Percentiles rank a stretch among this genome's conserved stretches.
Conservation (phyloP, 2,329 filamentous ascomycete species). For the Chaetomium sp. region DNA sequence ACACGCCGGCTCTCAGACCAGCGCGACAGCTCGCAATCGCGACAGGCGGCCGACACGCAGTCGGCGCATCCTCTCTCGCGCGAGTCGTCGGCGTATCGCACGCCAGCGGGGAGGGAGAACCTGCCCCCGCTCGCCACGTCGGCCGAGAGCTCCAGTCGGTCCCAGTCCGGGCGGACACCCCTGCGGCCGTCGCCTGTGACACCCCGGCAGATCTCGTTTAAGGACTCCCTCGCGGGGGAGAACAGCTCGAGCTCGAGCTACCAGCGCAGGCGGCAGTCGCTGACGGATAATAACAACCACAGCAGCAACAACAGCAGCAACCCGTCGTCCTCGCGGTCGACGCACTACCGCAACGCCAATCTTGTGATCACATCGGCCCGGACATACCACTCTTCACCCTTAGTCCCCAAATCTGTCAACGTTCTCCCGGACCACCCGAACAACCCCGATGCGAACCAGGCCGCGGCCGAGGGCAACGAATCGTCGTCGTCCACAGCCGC, state of each 20-base stretch:
- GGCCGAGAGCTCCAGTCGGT: constrained; percentile 32
- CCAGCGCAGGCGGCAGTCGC: constrained; percentile 37
- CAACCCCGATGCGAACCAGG: constrained; percentile 36
- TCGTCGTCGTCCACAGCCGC: constrained; percentile 84
- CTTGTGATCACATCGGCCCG: constrained; percentile 35
- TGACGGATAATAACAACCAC: constrained; percentile 38
- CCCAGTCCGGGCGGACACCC: constrained; percentile 29
- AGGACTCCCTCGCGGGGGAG: constrained; percentile 33
- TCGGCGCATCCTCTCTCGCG: constrained; percentile 34
- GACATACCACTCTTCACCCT: constrained; percentile 54
- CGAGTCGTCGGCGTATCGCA: constrained; percentile 38
- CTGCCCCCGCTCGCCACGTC: constrained; percentile 30
- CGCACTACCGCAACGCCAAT: constrained; percentile 38
- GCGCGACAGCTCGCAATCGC: constrained; percentile 40
- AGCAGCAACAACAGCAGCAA: constrained; percentile 14
- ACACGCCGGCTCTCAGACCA: constrained; percentile 52
- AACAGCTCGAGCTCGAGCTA: constrained; percentile 25
- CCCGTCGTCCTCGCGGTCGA: constrained; percentile 35
- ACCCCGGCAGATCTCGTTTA: constrained; percentile 42
- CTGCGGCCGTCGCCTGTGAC: constrained; percentile 40
- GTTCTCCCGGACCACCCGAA: constrained; percentile 28
- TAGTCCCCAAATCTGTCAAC: constrained; percentile 43
- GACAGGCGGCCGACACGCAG: constrained; percentile 38
- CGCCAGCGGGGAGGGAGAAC: constrained; percentile 35
- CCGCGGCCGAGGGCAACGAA: constrained; percentile 60